These are phyloP conservation scores for Xylaria arbuscula DNA, from an alignment of 2,329 filamentous ascomycete genomes.

Conservation along the genomic window DNA sequence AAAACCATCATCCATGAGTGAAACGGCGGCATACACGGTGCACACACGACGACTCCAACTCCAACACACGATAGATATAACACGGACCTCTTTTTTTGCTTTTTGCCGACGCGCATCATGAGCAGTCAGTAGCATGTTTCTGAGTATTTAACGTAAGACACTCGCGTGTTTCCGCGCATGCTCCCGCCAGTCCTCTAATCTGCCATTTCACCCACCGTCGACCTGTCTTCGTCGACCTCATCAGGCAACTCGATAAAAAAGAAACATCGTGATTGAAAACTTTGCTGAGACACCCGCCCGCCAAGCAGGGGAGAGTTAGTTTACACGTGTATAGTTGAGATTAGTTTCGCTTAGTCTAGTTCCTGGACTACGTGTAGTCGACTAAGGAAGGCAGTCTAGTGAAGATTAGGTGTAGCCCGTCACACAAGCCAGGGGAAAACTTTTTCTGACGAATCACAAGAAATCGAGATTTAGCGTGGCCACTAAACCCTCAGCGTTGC, in stretches of 20 bases:
- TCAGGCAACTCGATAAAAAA: background rate
- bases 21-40: background rate
- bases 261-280: background rate
- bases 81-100: background rate
- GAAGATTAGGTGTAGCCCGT: too few species aligned
- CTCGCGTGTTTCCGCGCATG: background rate
- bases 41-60: too few species aligned
- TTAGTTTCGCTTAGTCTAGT: too few species aligned
- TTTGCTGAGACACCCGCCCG: background rate
- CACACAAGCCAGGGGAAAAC: slow-evolving; percentile 1
- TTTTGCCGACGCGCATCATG: background rate
- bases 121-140: background rate
- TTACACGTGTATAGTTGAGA: too few species aligned
- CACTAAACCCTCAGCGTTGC: slow-evolving; percentile 8
- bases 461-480: slow-evolving; percentile 14
- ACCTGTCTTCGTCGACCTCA: background rate
- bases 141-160: background rate
- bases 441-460: slow-evolving; percentile 26
- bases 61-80: background rate
- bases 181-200: background rate
- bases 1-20: background rate
- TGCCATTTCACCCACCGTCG: background rate
- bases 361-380: too few species aligned
- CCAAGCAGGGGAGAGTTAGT: slow-evolving; percentile 10
- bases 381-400: too few species aligned